Conservation (phyloP, 2,329 filamentous ascomycete genomes). For the Coniochaeta sp. region DNA sequence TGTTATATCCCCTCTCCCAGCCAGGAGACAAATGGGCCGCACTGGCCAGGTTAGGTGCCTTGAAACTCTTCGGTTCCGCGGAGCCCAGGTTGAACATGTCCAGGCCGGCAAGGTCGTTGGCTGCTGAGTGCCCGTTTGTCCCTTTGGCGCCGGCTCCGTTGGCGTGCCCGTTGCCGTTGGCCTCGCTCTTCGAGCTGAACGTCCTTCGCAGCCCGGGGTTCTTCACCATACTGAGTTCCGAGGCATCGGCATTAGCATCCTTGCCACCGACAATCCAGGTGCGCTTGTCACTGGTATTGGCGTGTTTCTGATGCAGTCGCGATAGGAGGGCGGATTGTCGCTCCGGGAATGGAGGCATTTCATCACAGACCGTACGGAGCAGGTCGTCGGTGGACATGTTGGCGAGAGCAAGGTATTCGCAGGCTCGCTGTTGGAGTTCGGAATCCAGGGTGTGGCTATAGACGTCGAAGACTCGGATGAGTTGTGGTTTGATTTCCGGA, state of each 20-base stretch:
- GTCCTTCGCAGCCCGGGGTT: conserved; percentile 78
- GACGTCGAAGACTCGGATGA: conserved; percentile 80
- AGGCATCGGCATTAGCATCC: conserved; percentile 77
- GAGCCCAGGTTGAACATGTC: conserved; percentile 62
- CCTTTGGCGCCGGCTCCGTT: conserved; percentile 37
- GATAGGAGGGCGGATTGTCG: conserved; percentile 87
- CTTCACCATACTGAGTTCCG: conserved; percentile 75
- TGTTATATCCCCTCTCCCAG: conserved; percentile 87
- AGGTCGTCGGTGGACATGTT: conserved; percentile 85
- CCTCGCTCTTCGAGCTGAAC: conserved; percentile 56
- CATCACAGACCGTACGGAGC: conserved; percentile 87
- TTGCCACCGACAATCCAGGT: conserved; percentile 98
- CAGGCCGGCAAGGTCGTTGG: conserved; percentile 69
- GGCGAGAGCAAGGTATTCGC: conserved; percentile 85
- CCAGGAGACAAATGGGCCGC: conserved; percentile 89
- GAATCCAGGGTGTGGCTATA: conserved; percentile 95
- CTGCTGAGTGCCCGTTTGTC: conserved; percentile 41
- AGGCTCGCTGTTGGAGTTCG: conserved; percentile 91
- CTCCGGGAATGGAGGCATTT: conserved; percentile 98
- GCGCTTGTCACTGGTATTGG: conserved; percentile 85
- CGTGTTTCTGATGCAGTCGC: conserved; percentile 88
- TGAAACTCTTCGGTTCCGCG: conserved; percentile 49
- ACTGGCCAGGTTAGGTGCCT: conserved; percentile 79
- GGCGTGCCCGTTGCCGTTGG: conserved; percentile 38
- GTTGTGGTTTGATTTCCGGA: conserved; percentile 94